Conservation (phyloP, 768 basidiomycete genomes). For the Collybia sordida region DNA sequence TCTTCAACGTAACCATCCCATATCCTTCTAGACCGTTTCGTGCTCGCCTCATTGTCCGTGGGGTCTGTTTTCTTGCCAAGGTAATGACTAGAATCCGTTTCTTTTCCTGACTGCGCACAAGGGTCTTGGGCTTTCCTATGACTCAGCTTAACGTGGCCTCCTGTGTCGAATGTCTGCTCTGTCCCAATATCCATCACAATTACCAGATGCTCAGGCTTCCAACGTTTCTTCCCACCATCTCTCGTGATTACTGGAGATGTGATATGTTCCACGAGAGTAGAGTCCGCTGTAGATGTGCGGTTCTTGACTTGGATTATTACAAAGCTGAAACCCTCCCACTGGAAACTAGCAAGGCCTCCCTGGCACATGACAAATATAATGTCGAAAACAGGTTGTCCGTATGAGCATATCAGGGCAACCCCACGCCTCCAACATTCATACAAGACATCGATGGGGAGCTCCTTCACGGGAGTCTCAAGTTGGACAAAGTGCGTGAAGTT, state of each 20-base stretch:
- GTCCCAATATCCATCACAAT: no score
- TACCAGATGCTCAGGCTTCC: background rate
- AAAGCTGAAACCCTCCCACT: background rate
- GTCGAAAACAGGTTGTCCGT: background rate
- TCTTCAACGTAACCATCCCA: background rate
- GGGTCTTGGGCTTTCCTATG: background rate
- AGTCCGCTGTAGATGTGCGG: background rate
- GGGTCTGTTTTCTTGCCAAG: no score
- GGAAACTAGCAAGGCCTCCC: background rate
- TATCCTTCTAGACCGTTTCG: no score
- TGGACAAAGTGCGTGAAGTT: constrained; percentile 1
- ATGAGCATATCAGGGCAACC: background rate
- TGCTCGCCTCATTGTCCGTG: no score
- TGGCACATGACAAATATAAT: background rate
- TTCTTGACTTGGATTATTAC: background rate
- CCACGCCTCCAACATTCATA: background rate
- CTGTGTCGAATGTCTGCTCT: background rate
- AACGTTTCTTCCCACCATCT: background rate
- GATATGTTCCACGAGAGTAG: background rate
- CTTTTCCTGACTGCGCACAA: background rate
- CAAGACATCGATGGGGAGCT: background rate
- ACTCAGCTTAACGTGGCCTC: background rate
- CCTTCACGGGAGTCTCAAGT: background rate
- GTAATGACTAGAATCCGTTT: no score
- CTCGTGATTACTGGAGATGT: background rate